Evolutionary conservation across 2,329 filamentous ascomycete genomes (phyloP).

Genomic region (Colletotrichum scovillei): DNA sequence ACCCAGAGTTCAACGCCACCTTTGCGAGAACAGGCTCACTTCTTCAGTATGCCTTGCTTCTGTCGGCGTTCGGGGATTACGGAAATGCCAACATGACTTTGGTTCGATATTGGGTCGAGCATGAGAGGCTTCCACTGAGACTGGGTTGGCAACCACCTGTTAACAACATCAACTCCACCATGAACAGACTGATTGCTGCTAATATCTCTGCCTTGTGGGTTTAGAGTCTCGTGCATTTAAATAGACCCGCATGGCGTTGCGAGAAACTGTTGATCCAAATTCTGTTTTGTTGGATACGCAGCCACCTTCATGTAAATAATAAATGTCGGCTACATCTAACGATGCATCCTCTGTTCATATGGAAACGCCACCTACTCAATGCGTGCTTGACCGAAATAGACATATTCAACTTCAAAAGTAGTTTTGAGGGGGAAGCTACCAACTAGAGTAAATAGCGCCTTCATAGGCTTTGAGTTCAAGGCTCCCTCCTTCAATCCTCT

Average conservation of each 20-base stretch:
- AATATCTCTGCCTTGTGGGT: slow-evolving; percentile 7
- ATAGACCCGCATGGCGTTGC: not conserved
- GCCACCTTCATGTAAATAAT: not conserved
- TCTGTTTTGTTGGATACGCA: not conserved
- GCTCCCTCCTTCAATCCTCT: not conserved
- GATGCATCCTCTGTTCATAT: not conserved
- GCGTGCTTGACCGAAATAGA: not conserved
- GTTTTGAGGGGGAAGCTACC: not conserved
- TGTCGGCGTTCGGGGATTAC: slow-evolving; percentile 11
- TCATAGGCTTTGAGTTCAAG: not conserved
- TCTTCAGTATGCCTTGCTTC: not conserved
- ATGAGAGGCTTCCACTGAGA: slow-evolving; percentile 6
- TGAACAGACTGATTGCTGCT: slow-evolving; percentile 9
- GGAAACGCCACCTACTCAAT: not conserved
- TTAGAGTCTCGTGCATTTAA: not conserved
- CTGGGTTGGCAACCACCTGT: not conserved
- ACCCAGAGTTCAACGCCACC: slow-evolving; percentile 39
- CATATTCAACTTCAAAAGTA: not conserved
- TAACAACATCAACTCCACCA: not conserved
- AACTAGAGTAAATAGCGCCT: not conserved
- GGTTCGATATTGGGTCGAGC: slow-evolving; percentile 10
- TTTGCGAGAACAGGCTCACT: slow-evolving; percentile 22
- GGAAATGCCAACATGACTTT: slow-evolving; percentile 1
- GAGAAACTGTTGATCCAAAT: not conserved
- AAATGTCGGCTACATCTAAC: not conserved